These are phyloP conservation scores for Ceratocystis cubensis DNA, from an alignment of 2,329 filamentous ascomycete species.

Conservation along the genomic window DNA sequence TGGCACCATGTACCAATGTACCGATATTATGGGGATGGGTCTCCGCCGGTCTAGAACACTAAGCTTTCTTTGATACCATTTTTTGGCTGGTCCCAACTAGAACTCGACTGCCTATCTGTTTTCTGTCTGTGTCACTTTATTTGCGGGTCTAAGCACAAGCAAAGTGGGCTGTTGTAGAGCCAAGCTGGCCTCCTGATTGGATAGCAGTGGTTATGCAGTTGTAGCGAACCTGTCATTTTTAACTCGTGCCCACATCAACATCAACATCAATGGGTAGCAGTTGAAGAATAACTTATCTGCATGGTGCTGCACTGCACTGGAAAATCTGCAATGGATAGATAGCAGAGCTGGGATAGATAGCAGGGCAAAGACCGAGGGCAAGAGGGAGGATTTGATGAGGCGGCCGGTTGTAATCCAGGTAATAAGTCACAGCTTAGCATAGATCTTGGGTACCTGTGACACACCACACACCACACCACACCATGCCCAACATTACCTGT, in stretches of 20 bases:
- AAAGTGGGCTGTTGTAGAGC: neutral
- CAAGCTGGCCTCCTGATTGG: neutral
- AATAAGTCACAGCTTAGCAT: too few species aligned
- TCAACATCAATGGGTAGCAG: neutral
- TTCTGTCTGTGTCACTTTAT: neutral
- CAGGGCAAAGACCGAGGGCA: too few species aligned
- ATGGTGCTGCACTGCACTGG: too few species aligned
- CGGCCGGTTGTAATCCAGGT: too few species aligned
- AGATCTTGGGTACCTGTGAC: too few species aligned
- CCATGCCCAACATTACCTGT: too few species aligned
- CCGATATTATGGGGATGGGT: neutral
- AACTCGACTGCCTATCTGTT: neutral
- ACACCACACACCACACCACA: too few species aligned
- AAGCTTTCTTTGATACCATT: neutral
- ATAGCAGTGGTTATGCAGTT: neutral
- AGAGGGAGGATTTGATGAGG: too few species aligned
- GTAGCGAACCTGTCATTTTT: neutral
- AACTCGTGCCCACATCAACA: neutral
- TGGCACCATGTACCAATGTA: neutral
- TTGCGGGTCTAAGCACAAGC: neutral
- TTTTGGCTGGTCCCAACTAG: neutral
- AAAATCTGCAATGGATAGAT: too few species aligned
- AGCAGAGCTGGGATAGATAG: too few species aligned
- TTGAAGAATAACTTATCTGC: neutral
- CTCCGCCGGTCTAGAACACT: conserved; percentile 1